Evolutionary conservation across 371 early-diverging fungal genomes (phyloP).

Genomic region (Paramicrosporidium saccamoebae): DNA sequence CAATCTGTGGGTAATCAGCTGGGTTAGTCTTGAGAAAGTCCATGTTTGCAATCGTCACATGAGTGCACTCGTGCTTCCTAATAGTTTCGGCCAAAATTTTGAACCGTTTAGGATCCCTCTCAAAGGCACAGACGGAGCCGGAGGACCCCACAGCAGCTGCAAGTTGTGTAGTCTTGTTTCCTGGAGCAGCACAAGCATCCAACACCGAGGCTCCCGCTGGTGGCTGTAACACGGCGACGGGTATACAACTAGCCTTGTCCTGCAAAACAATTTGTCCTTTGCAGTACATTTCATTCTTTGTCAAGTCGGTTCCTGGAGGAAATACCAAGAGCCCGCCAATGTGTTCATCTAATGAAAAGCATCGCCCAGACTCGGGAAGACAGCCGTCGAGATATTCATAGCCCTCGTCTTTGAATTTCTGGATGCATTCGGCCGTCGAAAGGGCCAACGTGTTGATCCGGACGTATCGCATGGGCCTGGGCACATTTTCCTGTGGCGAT

Average conservation of each 20-base stretch:
- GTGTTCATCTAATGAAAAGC: constrained; percentile 17
- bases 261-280: constrained; percentile 53
- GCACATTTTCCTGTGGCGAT: too few species aligned
- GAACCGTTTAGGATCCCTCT: constrained; percentile 41
- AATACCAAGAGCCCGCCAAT: constrained; percentile 47
- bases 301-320: constrained; percentile 44
- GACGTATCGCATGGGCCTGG: constrained; percentile 26
- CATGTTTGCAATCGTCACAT: constrained; percentile 2
- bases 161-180: constrained; percentile 87
- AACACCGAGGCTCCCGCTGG: constrained; percentile 29
- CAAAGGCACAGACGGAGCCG: constrained; percentile 71
- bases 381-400: constrained; percentile 11
- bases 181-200: constrained; percentile 95
- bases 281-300: constrained; percentile 24
- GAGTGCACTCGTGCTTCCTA: constrained; percentile 38
- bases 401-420: constrained; percentile 17
- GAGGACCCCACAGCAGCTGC: constrained; percentile 45
- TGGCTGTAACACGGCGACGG: constrained; percentile 60
- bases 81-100: constrained; percentile 32
- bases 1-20: constrained; percentile 25
- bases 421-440: constrained; percentile 22
- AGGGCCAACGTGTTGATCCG: constrained; percentile 30
- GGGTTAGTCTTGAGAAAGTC: constrained; percentile 27
- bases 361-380: constrained; percentile 8
- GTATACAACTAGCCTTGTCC: constrained; percentile 89